Percentiles rank a stretch among this genome's conserved stretches.
These are phyloP conservation scores for Hygrocybe coccinea DNA, from an alignment of 768 basidiomycete species.

Conservation along the genomic window DNA sequence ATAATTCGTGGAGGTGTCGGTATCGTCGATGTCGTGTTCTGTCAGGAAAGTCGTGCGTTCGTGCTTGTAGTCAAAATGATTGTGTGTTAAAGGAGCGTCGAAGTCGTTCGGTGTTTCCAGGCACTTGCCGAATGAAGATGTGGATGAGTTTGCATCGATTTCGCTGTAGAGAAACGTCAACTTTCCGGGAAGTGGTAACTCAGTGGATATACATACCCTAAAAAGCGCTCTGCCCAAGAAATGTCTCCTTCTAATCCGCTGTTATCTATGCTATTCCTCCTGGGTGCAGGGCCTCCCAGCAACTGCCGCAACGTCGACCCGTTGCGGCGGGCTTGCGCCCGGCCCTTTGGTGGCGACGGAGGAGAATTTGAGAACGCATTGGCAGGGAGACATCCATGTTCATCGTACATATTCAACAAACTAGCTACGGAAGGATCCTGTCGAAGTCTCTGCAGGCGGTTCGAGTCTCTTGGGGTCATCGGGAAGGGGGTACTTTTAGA, in stretches of 20 bases:
- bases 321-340: conserved; percentile 52
- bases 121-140: conserved; percentile 40
- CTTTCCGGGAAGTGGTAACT: background rate
- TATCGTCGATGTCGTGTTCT: conserved; percentile 40
- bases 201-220: conserved; percentile 44
- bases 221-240: conserved; percentile 76
- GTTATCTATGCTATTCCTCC: conserved; percentile 23
- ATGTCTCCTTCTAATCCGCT: conserved; percentile 62
- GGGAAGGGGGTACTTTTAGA: conserved; percentile 10
- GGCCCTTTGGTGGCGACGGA: conserved; percentile 38
- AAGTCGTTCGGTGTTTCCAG: conserved; percentile 49
- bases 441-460: conserved; percentile 54
- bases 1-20: conserved; percentile 33
- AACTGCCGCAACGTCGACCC: conserved; percentile 74
- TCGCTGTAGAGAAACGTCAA: conserved; percentile 32
- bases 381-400: conserved; percentile 58
- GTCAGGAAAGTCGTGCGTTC: conserved; percentile 37
- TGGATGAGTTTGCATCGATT: conserved; percentile 39
- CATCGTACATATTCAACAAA: conserved; percentile 68
- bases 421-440: conserved; percentile 78
- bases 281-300: conserved; percentile 48
- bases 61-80: conserved; percentile 27
- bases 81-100: conserved; percentile 35
- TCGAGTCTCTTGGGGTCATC: conserved; percentile 38
- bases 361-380: conserved; percentile 62